Evolutionary conservation across 805 yeast species (phyloP), one percentile per base, ranked within the genome.

Genomic region (Saccharomycopsis malanga): DNA sequence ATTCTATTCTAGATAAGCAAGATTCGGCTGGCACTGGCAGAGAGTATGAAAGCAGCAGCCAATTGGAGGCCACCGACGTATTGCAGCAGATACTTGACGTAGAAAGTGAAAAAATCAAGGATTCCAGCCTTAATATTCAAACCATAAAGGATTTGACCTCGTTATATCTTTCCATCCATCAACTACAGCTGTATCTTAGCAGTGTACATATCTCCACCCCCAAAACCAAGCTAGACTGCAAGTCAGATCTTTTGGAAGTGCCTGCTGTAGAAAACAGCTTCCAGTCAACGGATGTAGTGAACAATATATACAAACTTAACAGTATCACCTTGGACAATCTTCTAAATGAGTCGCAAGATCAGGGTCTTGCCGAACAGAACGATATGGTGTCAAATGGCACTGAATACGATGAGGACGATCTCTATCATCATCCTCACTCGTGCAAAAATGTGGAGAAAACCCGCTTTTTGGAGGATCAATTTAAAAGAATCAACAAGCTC

Each of bases 51-150:
- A 14, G 14, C 30, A 14, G 27, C 21, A 4, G 32, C 6, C 2
- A 6, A 27, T 22, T 29, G 14, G 39, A 42, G 10, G 15, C 14
- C 4, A 29, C n/a, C 4, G 40, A 34, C 23, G 15, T 42, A 14
- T 34, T 22, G 15, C 88, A 81, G 60, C 71, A 79, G 20, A 81
- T 87, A 24, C 70, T 85, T 48, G 88, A 83, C 49, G 89, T 84
- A 59, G 81, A 81, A 14, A 72, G 76, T 53, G 79, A 81, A 4
- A 79, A n/a, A 9, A 25, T 29, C 4, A 15, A 18, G 3, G 35
- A 39, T 12, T 22, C 25, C n/a, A 10, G 20, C 5, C 30, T 47
- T 15, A 30, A 17, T 29, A 32, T 47, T n/a, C 21, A 37, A 6
- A 30, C 25, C 2, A 20, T 47, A 4, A 42, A 41, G 36, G 49